phyloP scores from a whole-genome alignment of 371 early-diverging fungal genomes.

The Saksenaea oblongispora region DNA sequence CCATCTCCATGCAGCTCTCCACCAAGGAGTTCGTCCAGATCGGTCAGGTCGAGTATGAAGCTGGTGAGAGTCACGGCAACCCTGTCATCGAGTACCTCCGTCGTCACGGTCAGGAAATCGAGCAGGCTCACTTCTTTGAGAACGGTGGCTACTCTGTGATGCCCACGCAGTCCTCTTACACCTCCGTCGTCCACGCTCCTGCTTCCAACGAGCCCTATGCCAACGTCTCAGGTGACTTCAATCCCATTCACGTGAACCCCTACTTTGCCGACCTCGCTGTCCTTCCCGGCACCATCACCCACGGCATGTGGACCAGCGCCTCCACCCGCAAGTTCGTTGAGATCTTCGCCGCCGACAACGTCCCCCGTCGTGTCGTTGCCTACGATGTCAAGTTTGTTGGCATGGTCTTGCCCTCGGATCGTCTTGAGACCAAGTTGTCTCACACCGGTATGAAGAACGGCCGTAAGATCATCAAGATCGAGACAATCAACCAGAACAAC shows the following conservation, averaged over 20 bases:
- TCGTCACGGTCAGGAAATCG: constrained; percentile 78
- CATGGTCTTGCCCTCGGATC: constrained; percentile 89
- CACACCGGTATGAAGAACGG: constrained; percentile 98
- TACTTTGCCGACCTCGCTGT: constrained; percentile 93
- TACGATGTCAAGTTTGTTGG: constrained; percentile 83
- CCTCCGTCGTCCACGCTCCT: constrained; percentile 81
- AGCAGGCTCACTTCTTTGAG: constrained; percentile 80
- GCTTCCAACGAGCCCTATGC: constrained; percentile 88
- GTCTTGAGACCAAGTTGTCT: constrained; percentile 84
- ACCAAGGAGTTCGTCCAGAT: constrained; percentile 84
- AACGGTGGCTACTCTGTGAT: constrained; percentile 94
- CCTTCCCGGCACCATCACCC: constrained; percentile 95
- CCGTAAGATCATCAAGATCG: constrained; percentile 92
- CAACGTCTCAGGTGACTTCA: constrained; percentile 87
- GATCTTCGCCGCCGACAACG: constrained; percentile 93
- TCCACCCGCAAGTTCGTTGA: constrained; percentile 95
- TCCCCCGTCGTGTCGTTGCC: constrained; percentile 83
- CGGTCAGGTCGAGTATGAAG: constrained; percentile 78
- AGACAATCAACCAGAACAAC: constrained; percentile 87
- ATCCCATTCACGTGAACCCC: constrained; percentile 96
- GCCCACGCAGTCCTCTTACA: constrained; percentile 82
- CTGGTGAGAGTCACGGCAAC: constrained; percentile 77
- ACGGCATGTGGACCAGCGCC: constrained; percentile 98
- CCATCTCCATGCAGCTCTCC: constrained; percentile 81
- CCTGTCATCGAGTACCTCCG: constrained; percentile 82